phyloP scores from a whole-genome alignment of 768 basidiomycete genomes.

The Collybia mongolica region DNA sequence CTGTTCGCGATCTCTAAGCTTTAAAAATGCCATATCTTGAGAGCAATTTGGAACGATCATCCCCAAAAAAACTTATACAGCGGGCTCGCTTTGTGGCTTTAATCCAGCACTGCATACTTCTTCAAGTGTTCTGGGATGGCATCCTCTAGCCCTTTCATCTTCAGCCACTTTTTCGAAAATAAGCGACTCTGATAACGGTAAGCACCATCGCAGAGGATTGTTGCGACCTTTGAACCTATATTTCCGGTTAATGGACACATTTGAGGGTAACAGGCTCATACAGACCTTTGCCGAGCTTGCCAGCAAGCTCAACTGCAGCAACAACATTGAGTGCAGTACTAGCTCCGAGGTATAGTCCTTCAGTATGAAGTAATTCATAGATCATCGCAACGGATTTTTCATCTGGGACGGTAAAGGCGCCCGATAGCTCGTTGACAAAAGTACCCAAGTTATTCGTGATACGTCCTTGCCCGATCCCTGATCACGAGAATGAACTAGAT shows the following conservation, averaged over 20 bases:
- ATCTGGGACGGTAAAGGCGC: conserved; percentile 86
- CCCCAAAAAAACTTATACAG: too few species aligned
- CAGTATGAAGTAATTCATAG: conserved; percentile 87
- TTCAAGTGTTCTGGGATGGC: conserved; percentile 82
- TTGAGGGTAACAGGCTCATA: background rate
- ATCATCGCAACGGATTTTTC: conserved; percentile 91
- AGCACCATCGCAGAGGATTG: conserved; percentile 92
- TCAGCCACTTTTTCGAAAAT: conserved; percentile 92
- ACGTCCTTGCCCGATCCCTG: conserved; percentile 96
- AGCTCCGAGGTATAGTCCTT: conserved; percentile 93
- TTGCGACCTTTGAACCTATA: conserved; percentile 82
- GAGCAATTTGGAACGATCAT: too few species aligned
- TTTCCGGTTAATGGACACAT: background rate
- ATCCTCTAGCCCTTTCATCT: conserved; percentile 70
- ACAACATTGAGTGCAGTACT: conserved; percentile 94
- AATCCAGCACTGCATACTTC: conserved; percentile 89
- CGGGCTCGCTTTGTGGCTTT: conserved; percentile 9
- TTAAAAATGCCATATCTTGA: too few species aligned
- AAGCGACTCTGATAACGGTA: conserved; percentile 96
- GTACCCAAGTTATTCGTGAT: conserved; percentile 89
- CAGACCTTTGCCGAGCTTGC: conserved; percentile 78
- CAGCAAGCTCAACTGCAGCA: conserved; percentile 86
- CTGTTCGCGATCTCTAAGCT: too few species aligned
- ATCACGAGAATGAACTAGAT: background rate
- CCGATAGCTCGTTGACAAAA: conserved; percentile 74